Conservation (phyloP, 1,139 yeast species). For the Yamadazyma trypodendri region DNA sequence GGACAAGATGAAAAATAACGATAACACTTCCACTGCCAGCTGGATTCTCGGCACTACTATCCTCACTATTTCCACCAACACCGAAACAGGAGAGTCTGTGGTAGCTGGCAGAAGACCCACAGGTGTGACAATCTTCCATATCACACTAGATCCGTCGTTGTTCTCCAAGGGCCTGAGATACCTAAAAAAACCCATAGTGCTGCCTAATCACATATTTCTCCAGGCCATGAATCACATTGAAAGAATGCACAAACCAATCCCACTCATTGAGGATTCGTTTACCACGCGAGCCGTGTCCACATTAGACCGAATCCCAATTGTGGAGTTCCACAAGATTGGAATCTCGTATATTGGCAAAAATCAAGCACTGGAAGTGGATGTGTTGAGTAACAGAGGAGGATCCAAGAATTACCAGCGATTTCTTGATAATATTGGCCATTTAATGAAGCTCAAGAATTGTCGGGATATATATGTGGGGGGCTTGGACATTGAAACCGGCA, state of each 20-base stretch:
- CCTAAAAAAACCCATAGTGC: constrained; percentile 12
- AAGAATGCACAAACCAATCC: constrained; percentile 30
- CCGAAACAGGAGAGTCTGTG: constrained; percentile 51
- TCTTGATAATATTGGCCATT: constrained; percentile 54
- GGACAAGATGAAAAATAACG: constrained; percentile 15
- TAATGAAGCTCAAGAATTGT: constrained; percentile 54
- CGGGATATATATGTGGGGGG: constrained; percentile 73
- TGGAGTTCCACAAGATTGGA: constrained; percentile 79
- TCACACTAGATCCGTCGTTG: constrained; percentile 39
- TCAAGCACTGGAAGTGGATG: constrained; percentile 63
- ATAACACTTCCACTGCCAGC: constrained; percentile 31
- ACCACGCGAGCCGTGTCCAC: constrained; percentile 59
- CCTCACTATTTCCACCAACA: constrained; percentile 55
- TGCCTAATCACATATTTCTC: constrained; percentile 31
- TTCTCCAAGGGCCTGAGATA: constrained; percentile 9
- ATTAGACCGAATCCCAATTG: constrained; percentile 75
- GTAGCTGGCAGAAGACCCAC: constrained; percentile 65
- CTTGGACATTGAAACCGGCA: constrained; percentile 62
- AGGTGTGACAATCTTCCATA: constrained; percentile 51
- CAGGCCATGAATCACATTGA: constrained; percentile 30
- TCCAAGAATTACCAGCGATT: constrained; percentile 63
- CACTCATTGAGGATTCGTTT: constrained; percentile 46
- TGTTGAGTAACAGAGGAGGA: constrained; percentile 64
- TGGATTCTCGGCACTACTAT: constrained; percentile 69
- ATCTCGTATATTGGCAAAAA: constrained; percentile 69